Conservation (phyloP, 2,329 filamentous ascomycete genomes). For the Talaromyces marneffei region DNA sequence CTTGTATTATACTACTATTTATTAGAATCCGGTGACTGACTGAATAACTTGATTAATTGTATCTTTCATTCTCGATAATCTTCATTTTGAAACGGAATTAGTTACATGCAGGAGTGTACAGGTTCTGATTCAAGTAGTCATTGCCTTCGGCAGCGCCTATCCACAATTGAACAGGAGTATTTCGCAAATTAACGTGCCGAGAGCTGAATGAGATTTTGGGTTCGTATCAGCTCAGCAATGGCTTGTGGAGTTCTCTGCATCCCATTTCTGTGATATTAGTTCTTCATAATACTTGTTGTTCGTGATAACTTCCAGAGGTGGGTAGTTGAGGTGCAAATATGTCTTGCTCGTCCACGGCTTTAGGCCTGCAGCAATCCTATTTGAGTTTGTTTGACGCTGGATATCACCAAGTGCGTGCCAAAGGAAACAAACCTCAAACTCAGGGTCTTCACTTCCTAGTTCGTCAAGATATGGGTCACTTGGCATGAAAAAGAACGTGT, state of each 20-base stretch:
- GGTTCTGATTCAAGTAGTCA: too few species aligned
- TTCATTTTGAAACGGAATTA: not conserved
- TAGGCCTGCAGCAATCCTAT: not conserved
- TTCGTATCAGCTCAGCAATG: too few species aligned
- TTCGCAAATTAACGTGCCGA: too few species aligned
- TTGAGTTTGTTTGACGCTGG: not conserved
- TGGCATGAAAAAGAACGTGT: not conserved
- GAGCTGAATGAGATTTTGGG: too few species aligned
- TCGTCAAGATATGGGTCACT: not conserved
- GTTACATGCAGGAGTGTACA: not conserved
- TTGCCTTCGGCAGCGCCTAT: too few species aligned
- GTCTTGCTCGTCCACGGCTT: not conserved
- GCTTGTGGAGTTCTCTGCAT: not conserved
- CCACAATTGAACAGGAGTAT: too few species aligned
- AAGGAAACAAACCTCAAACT: not conserved
- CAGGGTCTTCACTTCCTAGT: not conserved
- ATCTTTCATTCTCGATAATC: not conserved
- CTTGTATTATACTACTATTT: not conserved
- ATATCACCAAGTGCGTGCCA: not conserved
- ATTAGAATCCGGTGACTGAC: not conserved
- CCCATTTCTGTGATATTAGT: not conserved
- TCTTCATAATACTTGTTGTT: not conserved
- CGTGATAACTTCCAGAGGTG: not conserved
- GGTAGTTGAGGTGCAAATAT: not conserved
- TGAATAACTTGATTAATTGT: too few species aligned